phyloP scores from a whole-genome alignment of 768 basidiomycete species.

The Pisolithus albus region DNA sequence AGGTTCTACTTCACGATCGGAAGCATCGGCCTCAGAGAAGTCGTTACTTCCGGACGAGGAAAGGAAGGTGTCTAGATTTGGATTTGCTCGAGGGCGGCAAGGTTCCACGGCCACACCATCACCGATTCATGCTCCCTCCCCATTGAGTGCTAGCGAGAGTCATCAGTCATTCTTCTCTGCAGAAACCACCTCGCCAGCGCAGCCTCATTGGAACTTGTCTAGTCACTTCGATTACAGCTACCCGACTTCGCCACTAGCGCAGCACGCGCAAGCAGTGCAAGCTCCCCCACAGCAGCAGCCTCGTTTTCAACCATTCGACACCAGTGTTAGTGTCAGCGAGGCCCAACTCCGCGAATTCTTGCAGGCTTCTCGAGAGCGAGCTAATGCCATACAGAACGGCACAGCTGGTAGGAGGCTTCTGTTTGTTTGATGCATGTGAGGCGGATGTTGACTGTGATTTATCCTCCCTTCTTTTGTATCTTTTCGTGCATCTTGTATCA shows the following conservation, averaged over 20 bases:
- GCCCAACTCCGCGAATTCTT: conserved; percentile 74
- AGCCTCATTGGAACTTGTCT: conserved; percentile 41
- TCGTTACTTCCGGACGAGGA: conserved; percentile 49
- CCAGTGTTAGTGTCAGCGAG: conserved; percentile 51
- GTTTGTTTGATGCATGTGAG: conserved; percentile 29
- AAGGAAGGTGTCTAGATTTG: conserved; percentile 72
- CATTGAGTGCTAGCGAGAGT: conserved; percentile 44
- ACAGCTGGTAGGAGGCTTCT: conserved; percentile 46
- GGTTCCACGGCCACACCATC: conserved; percentile 53
- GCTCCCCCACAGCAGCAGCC: conserved; percentile 29
- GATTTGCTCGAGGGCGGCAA: conserved; percentile 69
- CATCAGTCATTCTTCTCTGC: conserved; percentile 42
- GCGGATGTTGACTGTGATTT: conserved; percentile 28
- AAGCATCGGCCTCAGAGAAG: conserved; percentile 19
- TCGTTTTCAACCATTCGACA: conserved; percentile 54
- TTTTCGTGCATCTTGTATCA: conserved; percentile 19
- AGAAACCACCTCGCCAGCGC: conserved; percentile 29
- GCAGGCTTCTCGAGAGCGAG: conserved; percentile 59
- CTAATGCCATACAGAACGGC: conserved; percentile 26
- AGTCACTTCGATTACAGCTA: conserved; percentile 37
- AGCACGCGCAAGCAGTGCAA: conserved; percentile 36
- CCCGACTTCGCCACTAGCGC: conserved; percentile 37
- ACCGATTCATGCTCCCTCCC: conserved; percentile 50
- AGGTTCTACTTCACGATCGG: conserved; percentile 31
- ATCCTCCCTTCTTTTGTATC: conserved; percentile 18